These are phyloP conservation scores for Hibiscus tridactylites DNA, from an alignment of 345 rosid genomes.

Conservation along the genomic window DNA sequence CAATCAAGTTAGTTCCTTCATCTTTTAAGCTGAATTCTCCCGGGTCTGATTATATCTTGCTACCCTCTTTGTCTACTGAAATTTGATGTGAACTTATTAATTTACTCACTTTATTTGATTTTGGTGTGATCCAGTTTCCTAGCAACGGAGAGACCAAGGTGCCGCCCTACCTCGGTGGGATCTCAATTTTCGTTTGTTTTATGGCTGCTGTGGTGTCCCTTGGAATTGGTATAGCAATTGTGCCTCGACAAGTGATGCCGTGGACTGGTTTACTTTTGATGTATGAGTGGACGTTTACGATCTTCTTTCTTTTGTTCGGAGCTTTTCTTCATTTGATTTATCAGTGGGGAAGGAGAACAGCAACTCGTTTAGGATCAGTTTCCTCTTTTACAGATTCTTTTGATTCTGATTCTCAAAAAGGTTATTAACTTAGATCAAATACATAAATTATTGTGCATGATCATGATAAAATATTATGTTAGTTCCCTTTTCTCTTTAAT, in stretches of 20 bases:
- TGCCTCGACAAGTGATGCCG: conserved; percentile 83
- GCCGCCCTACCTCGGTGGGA: conserved; percentile 57
- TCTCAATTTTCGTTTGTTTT: conserved; percentile 52
- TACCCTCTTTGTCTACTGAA: background rate
- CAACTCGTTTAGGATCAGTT: conserved; percentile 37
- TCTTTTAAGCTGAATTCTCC: background rate
- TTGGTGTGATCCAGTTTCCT: conserved; percentile 33
- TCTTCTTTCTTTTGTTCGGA: conserved; percentile 62
- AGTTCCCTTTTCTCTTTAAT: background rate
- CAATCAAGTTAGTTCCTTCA: conserved; percentile 39
- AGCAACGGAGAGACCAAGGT: conserved; percentile 8
- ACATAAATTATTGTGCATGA: background rate
- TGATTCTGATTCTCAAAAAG: conserved; percentile 69
- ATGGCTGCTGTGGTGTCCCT: conserved; percentile 41
- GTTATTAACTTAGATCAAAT: conserved; percentile 21
- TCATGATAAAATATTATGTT: background rate
- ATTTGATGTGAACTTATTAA: background rate
- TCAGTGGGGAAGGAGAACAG: conserved; percentile 53
- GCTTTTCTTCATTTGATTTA: conserved; percentile 53
- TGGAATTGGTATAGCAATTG: conserved; percentile 52
- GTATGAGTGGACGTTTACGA: conserved; percentile 79
- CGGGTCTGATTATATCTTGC: background rate
- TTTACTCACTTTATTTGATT: background rate
- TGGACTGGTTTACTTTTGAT: conserved; percentile 83
- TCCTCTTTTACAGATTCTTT: conserved; percentile 34